Base-by-base conservation (phyloP, 805 yeast genomes). In the Hanseniaspora pseudoguilliermondii region DNA sequence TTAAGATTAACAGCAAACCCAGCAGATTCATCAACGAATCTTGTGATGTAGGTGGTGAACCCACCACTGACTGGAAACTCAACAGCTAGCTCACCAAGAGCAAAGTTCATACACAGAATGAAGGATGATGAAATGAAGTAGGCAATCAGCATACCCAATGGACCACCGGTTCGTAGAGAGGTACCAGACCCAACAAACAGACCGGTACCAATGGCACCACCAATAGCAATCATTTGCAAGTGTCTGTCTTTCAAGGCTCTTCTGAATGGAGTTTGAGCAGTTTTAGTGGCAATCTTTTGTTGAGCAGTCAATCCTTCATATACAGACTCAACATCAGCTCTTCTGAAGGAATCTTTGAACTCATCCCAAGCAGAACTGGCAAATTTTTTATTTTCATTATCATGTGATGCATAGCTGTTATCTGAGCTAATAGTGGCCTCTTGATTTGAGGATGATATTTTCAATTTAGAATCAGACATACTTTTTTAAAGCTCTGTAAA, bases 121-220 rank as follows among this genome's bases (percentile, higher is more conserved):
- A 82, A 73, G 10, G 78, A 63, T 56, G 84, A 83, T 20, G 78
- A 74, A 34, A 79, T 65, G 48, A 68, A 63, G 74, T 81, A 76
- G 59, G 81, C 82, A 47, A 80, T 73, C 57, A 80, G 62, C 23
- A 81, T 63, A 54, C 80, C 76, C 1, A 82, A 86, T n/a, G 88
- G 86, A 41, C 88, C 88, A 60, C 84, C 85, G 41, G 80, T 75
- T 54, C 74, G 62, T 58, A 83, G 69, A 3, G 84, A 79, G 13
- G 71, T 70, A 59, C 87, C 88, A 25, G 86, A 76, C 64, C 87
- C 86, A 49, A 85, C 83, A 61, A 85, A 80, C 56, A 85, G 71
- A 66, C 93, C 95, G 25, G 86, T 81, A 66, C 89, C 88, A 59
- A 83, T 80, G 58, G 82, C 75, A 62, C 86, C 86, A 59, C 86